phyloP scores from a whole-genome alignment of 2,329 filamentous ascomycete species.

The Metarhizium album region DNA sequence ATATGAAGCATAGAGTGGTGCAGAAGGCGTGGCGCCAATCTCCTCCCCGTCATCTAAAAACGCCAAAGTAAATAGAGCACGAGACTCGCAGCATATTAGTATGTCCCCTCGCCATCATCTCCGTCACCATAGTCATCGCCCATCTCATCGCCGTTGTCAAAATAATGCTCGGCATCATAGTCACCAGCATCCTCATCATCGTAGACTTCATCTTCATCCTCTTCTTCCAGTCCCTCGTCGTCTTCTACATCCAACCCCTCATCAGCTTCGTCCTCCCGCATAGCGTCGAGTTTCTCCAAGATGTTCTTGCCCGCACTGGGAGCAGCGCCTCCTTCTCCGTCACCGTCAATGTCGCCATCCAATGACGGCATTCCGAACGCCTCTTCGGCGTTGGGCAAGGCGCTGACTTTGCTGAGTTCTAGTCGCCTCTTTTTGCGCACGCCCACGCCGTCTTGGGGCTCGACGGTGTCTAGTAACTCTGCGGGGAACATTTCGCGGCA shows the following conservation, averaged over 20 bases:
- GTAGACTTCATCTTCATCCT: slow-evolving; percentile 38
- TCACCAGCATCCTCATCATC: slow-evolving; percentile 51
- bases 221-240: slow-evolving; percentile 35
- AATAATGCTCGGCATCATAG: slow-evolving; percentile 51
- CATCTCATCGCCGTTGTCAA: slow-evolving; percentile 46
- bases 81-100: slow-evolving; percentile 12
- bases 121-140: slow-evolving; percentile 40
- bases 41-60: not conserved
- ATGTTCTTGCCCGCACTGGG: slow-evolving; percentile 24
- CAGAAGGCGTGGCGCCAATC: not conserved
- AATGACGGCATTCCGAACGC: slow-evolving; percentile 30
- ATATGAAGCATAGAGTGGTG: not conserved
- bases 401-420: slow-evolving; percentile 35
- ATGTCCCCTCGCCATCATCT: slow-evolving; percentile 37
- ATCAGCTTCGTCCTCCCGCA: slow-evolving; percentile 40
- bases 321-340: slow-evolving; percentile 19
- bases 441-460: slow-evolving; percentile 28
- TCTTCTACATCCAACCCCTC: slow-evolving; percentile 39
- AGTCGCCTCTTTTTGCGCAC: slow-evolving; percentile 33
- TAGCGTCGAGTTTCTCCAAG: slow-evolving; percentile 33
- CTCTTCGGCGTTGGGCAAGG: slow-evolving; percentile 39
- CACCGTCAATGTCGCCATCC: slow-evolving; percentile 17
- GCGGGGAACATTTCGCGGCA: slow-evolving; percentile 43
- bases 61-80: not conserved
- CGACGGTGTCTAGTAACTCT: slow-evolving; percentile 44